Base-by-base conservation (phyloP, 2,329 filamentous ascomycete genomes). In the Trichoderma sp. region DNA sequence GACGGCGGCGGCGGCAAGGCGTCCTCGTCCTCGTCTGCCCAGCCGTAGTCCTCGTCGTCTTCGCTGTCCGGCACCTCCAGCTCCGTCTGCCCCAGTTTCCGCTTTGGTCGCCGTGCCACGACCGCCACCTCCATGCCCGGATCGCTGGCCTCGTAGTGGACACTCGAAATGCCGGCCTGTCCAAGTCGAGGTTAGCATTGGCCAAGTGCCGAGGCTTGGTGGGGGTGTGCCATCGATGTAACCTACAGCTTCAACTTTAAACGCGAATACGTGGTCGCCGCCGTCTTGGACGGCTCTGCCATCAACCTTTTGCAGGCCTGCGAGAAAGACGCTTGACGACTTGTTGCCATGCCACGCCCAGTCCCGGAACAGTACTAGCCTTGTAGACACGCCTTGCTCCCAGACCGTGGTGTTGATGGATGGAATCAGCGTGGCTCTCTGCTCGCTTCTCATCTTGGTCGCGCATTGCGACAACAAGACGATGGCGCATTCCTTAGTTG, bases 281-380 rank as follows among this genome's bases (percentile, higher is more conserved):
- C 74, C 73, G 28, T 78, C 76, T 21, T 75, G 69, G 26, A 74
- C 74, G 2, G 72, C 71, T 70, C 81, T 84, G 7, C 88, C 88
- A 68, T 86, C 83, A 44, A 85, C 75, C 75, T 90, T 92, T 72
- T 90, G 83, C 12, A 92, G 78, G 57, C 87, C 88, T 12, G 83
- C 86, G 69, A 90, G 81, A 65, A 85, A 82, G 50, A 85, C 76
- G 69, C 82, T 81, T 66, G 80, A 79, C 26, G 80, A 77, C 19
- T 75, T 76, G 51, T 78, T 77, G 50, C 78, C 77, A 60, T 78
- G 76, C 78, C 82, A 85, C 67, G 81, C 83, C 85, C 86, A 93
- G 78, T 97, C 92, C 71, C 90, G 85, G 75, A 95, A 96, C 41
- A 97, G 76, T 26, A 90, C 89, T 67, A 97, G 75, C 62, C 92